Percentiles rank a stretch among this genome's conserved stretches.
phyloP scores from a whole-genome alignment of 2,329 filamentous ascomycete species.

The Calonectria pseudoturangicola region DNA sequence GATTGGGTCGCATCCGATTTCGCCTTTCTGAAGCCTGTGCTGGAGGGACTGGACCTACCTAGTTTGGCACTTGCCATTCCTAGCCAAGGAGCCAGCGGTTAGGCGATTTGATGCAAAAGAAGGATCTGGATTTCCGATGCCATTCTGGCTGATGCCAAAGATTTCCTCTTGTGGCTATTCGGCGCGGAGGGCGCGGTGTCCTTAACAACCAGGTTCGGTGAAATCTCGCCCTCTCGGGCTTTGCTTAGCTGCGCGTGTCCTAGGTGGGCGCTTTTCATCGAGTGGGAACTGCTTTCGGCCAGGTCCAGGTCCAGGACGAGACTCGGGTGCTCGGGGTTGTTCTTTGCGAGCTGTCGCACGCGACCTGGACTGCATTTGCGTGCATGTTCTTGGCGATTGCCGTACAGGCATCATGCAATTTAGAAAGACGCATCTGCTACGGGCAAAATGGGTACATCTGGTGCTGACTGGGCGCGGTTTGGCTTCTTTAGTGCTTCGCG shows the following conservation, averaged over 20 bases:
- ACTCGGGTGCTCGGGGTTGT: conserved; percentile 14
- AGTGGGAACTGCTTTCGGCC: not conserved
- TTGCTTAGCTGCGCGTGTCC: conserved; percentile 4
- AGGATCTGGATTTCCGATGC: conserved; percentile 7
- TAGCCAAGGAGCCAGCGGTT: not conserved
- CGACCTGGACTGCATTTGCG: conserved; percentile 2
- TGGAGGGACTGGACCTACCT: conserved; percentile 23
- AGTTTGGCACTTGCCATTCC: conserved; percentile 35
- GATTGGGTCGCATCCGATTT: conserved; percentile 38
- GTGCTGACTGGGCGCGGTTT: not conserved
- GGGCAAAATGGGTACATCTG: not conserved
- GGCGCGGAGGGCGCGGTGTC: not conserved
- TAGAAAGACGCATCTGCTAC: not conserved
- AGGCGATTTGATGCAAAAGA: conserved; percentile 11
- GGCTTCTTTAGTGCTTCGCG: too few species aligned
- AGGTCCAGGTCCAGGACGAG: not conserved
- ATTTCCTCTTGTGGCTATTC: conserved; percentile 19
- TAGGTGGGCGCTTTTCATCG: not conserved
- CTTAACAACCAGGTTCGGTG: conserved; percentile 12
- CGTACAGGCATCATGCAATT: not conserved
- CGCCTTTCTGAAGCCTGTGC: conserved; percentile 15
- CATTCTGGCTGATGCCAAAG: conserved; percentile 7
- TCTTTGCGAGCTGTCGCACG: conserved; percentile 9
- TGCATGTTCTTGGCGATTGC: not conserved
- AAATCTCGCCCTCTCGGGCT: conserved; percentile 25